phyloP scores from a whole-genome alignment of 495 filamentous ascomycete genomes.

The Bacidia gigantensis region DNA sequence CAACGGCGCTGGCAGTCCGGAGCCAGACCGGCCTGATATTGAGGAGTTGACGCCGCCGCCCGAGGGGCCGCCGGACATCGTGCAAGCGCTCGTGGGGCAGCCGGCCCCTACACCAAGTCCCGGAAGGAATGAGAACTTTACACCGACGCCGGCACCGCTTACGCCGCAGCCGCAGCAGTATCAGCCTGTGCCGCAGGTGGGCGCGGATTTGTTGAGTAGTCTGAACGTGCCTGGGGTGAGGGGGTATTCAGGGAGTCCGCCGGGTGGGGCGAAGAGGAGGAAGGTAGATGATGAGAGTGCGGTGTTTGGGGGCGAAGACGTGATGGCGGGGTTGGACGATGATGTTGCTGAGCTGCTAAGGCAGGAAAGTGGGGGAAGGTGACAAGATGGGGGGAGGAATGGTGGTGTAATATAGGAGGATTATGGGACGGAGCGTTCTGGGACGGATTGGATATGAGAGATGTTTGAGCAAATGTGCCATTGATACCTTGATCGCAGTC shows the following conservation, averaged over 20 bases:
- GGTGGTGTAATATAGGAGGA: neutral
- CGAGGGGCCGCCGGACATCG: slow-evolving; percentile 32
- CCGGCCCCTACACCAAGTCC: neutral
- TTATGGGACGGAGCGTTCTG: neutral
- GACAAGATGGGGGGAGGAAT: neutral
- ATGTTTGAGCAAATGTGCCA: no score
- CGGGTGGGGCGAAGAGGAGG: slow-evolving; percentile 51
- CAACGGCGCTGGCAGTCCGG: slow-evolving; percentile 23
- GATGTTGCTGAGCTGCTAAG: slow-evolving; percentile 72
- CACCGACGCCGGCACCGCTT: slow-evolving; percentile 1
- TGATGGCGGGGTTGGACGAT: slow-evolving; percentile 59
- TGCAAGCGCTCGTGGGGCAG: neutral
- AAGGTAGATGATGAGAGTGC: slow-evolving; percentile 50
- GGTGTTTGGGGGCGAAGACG: slow-evolving; percentile 26
- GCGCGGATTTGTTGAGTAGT: slow-evolving; percentile 37
- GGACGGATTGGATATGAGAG: neutral
- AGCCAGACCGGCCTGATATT: slow-evolving; percentile 55
- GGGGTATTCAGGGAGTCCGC: slow-evolving; percentile 24
- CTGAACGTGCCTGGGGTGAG: slow-evolving; percentile 28
- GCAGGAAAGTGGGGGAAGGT: slow-evolving; percentile 30
- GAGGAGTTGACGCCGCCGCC: slow-evolving; percentile 69
- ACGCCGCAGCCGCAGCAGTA: slow-evolving; percentile 21
- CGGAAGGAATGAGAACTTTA: neutral
- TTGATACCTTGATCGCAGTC: no score
- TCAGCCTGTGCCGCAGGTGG: slow-evolving; percentile 26